Conservation (phyloP, 169 alveolate species). For the Plasmodium blacklocki region DNA sequence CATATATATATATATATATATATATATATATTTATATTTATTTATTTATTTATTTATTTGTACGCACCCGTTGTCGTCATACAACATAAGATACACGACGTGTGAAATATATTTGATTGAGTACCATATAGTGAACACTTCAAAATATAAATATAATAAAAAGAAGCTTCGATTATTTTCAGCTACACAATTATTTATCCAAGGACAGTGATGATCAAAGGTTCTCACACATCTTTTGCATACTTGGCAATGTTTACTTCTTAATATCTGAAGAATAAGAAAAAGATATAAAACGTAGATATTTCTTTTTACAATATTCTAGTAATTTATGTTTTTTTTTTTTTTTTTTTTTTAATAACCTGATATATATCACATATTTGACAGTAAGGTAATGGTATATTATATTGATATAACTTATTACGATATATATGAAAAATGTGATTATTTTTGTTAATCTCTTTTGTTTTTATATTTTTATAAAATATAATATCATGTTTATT, state of each 20-base stretch:
- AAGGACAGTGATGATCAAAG: constrained; percentile 57
- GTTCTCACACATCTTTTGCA: constrained; percentile 43
- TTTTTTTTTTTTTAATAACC: neutral
- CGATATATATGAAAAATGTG: neutral
- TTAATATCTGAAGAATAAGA: constrained; percentile 12
- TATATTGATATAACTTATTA: constrained; percentile 9
- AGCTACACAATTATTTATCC: constrained; percentile 68
- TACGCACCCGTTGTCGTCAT: constrained; percentile 21
- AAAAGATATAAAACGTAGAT: neutral
- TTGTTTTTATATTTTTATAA: constrained; percentile 17
- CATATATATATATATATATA: neutral
- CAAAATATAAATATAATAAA: constrained; percentile 33
- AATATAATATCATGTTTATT: constrained; percentile 17
- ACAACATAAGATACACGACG: neutral
- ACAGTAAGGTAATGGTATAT: constrained; percentile 4
- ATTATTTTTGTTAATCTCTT: neutral
- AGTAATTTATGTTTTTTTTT: too few species aligned
- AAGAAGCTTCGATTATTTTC: constrained; percentile 40
- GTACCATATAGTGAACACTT: constrained; percentile 14
- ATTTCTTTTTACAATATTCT: too few species aligned
- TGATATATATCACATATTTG: neutral
- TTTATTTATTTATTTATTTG: neutral
- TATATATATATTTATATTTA: neutral
- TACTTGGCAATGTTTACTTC: constrained; percentile 36
- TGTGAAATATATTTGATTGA: neutral